Evolutionary conservation across 176 grass and related monocot genomes (phyloP).

Genomic region (Ensete glaucum): DNA sequence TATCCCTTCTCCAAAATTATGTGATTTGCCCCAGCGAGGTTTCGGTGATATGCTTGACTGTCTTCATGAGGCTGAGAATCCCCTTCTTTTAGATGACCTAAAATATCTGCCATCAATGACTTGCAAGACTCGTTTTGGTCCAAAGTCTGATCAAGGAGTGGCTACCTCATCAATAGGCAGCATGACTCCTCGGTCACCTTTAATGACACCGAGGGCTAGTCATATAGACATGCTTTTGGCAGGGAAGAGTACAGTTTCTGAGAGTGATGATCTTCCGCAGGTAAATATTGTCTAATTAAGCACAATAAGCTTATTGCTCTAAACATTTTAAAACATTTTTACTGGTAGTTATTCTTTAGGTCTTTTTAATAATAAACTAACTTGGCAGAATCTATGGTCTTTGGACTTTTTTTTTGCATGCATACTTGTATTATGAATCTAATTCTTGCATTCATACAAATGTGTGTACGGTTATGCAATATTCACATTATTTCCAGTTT

Average conservation of each 20-base stretch:
- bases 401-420: no score
- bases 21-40: slow-evolving; percentile 70
- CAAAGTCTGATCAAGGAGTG: slow-evolving; percentile 92
- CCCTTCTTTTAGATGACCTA: slow-evolving; percentile 74
- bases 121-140: slow-evolving; percentile 87
- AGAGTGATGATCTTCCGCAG: slow-evolving; percentile 79
- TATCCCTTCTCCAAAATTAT: slow-evolving; percentile 69
- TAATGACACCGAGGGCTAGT: slow-evolving; percentile 72
- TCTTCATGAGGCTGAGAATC: slow-evolving; percentile 60
- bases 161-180: slow-evolving; percentile 81
- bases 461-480: no score
- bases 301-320: background rate
- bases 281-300: slow-evolving; percentile 19
- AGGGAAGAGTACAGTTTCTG: slow-evolving; percentile 56
- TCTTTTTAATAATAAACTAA: no score
- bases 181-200: slow-evolving; percentile 87
- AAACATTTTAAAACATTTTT: background rate
- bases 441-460: no score
- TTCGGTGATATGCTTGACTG: slow-evolving; percentile 83
- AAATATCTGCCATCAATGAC: slow-evolving; percentile 77
- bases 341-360: no score
- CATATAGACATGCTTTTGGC: slow-evolving; percentile 91
- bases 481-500: no score
- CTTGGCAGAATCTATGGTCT: no score
- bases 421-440: no score